Percentiles rank a stretch among this genome's conserved stretches.
phyloP scores from a whole-genome alignment of 2,329 filamentous ascomycete genomes.

The Didymella keratinophila region DNA sequence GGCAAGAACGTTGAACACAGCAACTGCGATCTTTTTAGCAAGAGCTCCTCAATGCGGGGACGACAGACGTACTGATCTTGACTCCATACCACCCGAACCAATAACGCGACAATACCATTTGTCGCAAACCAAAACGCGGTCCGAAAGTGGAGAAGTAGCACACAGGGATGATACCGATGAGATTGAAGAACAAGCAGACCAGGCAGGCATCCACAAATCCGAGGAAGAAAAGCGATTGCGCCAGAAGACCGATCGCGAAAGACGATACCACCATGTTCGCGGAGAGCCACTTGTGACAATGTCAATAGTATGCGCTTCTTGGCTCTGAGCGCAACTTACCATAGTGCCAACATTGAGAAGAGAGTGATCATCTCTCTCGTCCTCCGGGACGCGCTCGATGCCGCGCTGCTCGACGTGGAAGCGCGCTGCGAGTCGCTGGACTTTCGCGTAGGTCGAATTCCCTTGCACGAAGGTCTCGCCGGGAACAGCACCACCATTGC shows the following conservation, averaged over 20 bases:
- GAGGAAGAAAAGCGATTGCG: conserved; percentile 71
- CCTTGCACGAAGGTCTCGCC: conserved; percentile 68
- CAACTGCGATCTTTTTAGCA: conserved; percentile 54
- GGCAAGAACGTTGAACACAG: conserved; percentile 73
- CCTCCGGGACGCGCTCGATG: conserved; percentile 75
- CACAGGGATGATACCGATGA: conserved; percentile 75
- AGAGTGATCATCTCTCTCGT: conserved; percentile 71
- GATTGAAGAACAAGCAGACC: conserved; percentile 76
- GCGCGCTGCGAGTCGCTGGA: conserved; percentile 69
- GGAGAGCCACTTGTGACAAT: conserved; percentile 69
- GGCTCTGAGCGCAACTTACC: conserved; percentile 57
- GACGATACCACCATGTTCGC: conserved; percentile 81
- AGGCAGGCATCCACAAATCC: conserved; percentile 78
- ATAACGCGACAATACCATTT: conserved; percentile 82
- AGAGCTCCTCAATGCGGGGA: no score
- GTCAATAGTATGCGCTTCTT: neutral
- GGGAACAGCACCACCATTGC: conserved; percentile 60
- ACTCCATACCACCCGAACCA: conserved; percentile 78
- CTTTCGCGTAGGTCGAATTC: conserved; percentile 62
- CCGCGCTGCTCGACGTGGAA: conserved; percentile 76
- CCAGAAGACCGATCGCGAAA: conserved; percentile 78
- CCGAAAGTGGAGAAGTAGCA: conserved; percentile 82
- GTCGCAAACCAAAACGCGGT: conserved; percentile 75
- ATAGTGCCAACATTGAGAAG: conserved; percentile 74
- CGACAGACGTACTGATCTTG: conserved; percentile 56